Percentiles rank a stretch among this genome's conserved stretches.
Evolutionary conservation across 495 filamentous ascomycete species (phyloP).

Genomic region (Bombardia bombarda): DNA sequence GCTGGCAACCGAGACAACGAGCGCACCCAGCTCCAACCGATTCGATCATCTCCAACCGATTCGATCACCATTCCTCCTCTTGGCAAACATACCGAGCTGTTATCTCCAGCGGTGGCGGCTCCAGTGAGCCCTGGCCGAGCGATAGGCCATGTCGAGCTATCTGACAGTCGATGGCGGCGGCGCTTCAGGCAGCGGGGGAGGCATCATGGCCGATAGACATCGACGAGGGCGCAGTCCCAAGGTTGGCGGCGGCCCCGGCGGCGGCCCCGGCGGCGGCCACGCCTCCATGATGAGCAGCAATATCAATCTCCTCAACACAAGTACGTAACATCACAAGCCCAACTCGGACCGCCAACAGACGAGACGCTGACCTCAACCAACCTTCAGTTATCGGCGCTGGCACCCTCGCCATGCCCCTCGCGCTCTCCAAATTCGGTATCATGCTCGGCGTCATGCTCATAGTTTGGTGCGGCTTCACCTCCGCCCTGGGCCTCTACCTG

Average conservation of each 20-base stretch:
- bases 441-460: constrained; percentile 75
- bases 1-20: too few species aligned
- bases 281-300: constrained; percentile 88
- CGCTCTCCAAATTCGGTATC: constrained; percentile 87
- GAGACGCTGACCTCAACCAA: too few species aligned
- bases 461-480: constrained; percentile 79
- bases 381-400: constrained; percentile 83
- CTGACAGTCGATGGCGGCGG: constrained; percentile 31
- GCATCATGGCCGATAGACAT: constrained; percentile 11
- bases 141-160: constrained; percentile 33
- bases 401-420: constrained; percentile 88
- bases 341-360: too few species aligned
- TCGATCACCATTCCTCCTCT: too few species aligned
- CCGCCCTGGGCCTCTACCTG: constrained; percentile 90
- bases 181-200: constrained; percentile 13
- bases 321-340: constrained; percentile 49
- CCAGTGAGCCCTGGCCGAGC: too few species aligned
- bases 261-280: constrained; percentile 49
- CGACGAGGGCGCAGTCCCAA: constrained; percentile 31
- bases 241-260: constrained; percentile 35
- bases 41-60: not conserved
- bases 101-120: too few species aligned
- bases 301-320: constrained; percentile 94
- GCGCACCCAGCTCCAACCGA: not conserved
- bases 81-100: too few species aligned